Conservation (phyloP, 345 rosid genomes). For the Eucalyptus erythrocorys region DNA sequence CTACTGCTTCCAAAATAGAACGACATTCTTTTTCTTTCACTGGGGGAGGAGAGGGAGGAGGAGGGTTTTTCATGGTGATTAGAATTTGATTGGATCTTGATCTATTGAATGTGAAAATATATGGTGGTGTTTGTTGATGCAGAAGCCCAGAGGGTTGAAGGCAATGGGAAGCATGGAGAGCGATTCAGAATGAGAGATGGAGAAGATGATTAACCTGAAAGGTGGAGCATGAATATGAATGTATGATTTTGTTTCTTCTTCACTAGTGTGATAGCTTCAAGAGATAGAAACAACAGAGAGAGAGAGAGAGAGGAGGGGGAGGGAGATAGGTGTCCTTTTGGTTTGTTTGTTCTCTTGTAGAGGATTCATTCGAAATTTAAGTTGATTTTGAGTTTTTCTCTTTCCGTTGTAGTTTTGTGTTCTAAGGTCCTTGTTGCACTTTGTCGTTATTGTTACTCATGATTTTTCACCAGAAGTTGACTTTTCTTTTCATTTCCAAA, state of each 20-base stretch:
- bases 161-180: constrained; percentile 17
- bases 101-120: not conserved
- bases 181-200: not conserved
- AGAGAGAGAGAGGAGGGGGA: not conserved
- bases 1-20: not conserved
- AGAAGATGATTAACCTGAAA: not conserved
- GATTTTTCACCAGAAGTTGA: not conserved
- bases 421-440: not conserved
- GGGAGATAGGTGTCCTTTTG: not conserved
- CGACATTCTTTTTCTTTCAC: not conserved
- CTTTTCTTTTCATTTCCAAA: not conserved
- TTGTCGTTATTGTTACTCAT: not conserved
- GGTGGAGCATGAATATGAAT: not conserved
- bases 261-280: not conserved
- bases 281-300: not conserved
- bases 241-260: not conserved
- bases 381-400: not conserved
- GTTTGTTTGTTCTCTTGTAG: not conserved
- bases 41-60: not conserved
- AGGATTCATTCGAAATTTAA: not conserved
- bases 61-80: not conserved
- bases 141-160: constrained; percentile 13
- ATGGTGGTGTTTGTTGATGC: not conserved
- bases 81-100: not conserved
- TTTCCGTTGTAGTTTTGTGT: not conserved